These are phyloP conservation scores for Phellinidium pouzarii DNA, from an alignment of 1,284 basidiomycete species.

Conservation along the genomic window DNA sequence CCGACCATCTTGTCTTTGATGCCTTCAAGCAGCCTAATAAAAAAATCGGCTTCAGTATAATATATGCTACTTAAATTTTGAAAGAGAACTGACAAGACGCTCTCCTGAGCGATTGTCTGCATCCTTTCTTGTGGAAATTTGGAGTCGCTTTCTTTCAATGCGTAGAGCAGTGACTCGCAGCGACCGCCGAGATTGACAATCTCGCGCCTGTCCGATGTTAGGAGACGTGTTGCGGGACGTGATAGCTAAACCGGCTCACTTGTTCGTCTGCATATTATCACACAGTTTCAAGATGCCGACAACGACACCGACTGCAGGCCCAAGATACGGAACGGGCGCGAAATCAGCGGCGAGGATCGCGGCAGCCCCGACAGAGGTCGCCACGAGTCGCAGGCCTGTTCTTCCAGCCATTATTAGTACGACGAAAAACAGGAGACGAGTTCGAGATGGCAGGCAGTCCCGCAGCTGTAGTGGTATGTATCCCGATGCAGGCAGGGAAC, in stretches of 20 bases:
- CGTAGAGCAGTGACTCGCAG: conserved; percentile 32
- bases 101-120: conserved; percentile 22
- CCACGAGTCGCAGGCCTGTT: conserved; percentile 4
- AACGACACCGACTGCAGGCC: conserved; percentile 34
- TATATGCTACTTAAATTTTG: background rate
- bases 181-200: conserved; percentile 36
- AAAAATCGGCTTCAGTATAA: background rate
- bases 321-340: conserved; percentile 42
- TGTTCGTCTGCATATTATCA: conserved; percentile 41
- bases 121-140: conserved; percentile 24
- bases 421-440: too few species aligned
- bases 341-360: conserved; percentile 41
- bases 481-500: too few species aligned
- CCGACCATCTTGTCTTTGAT: conserved; percentile 34
- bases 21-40: conserved; percentile 31
- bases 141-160: conserved; percentile 27
- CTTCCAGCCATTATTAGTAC: conserved; percentile 1
- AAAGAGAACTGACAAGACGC: conserved; percentile 25
- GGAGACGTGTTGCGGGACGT: conserved; percentile 5
- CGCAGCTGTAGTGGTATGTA: too few species aligned
- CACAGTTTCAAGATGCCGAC: conserved; percentile 38
- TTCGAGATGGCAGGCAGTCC: too few species aligned
- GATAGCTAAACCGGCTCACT: conserved; percentile 25
- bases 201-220: conserved; percentile 29
- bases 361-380: conserved; percentile 28